A percentile compares a stretch with the other conserved stretches of the same genome.
These are phyloP conservation scores for Trametes punicea DNA, from an alignment of 768 basidiomycete species.

Conservation along the genomic window DNA sequence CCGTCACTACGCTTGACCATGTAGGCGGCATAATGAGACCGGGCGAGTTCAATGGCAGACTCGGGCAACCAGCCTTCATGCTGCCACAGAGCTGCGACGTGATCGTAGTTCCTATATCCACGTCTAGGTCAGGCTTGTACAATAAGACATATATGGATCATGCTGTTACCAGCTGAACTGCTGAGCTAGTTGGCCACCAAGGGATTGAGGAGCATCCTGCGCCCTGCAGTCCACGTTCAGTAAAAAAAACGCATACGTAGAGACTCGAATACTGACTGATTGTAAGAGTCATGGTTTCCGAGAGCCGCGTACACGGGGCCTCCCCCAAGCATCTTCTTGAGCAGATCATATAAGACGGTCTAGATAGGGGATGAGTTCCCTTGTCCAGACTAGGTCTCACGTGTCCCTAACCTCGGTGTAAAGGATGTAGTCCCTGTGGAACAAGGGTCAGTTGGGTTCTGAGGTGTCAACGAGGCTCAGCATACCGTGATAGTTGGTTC, in stretches of 20 bases:
- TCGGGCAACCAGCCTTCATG: constrained; percentile 67
- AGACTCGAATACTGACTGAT: too few relatives aligned
- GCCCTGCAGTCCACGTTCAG: constrained; percentile 35
- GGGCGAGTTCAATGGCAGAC: constrained; percentile 52
- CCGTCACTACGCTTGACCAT: constrained; percentile 66
- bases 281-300: constrained; percentile 77
- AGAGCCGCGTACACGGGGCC: constrained; percentile 75
- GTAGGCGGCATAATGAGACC: constrained; percentile 69
- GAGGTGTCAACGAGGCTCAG: neutral
- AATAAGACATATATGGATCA: too few relatives aligned
- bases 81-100: constrained; percentile 67
- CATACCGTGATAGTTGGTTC: constrained; percentile 58
- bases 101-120: constrained; percentile 66
- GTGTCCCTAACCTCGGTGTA: constrained; percentile 55
- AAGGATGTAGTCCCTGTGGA: constrained; percentile 49
- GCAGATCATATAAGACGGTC: constrained; percentile 64
- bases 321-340: constrained; percentile 56
- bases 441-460: neutral
- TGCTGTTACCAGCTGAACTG: constrained; percentile 72
- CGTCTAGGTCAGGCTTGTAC: neutral
- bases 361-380: constrained; percentile 26
- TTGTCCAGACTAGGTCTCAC: neutral
- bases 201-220: constrained; percentile 56
- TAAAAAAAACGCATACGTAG: constrained; percentile 29
- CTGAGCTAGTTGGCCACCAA: constrained; percentile 50